Evolutionary conservation across 495 filamentous ascomycete species (phyloP).

Genomic region (Trichoderma asperelloides): DNA sequence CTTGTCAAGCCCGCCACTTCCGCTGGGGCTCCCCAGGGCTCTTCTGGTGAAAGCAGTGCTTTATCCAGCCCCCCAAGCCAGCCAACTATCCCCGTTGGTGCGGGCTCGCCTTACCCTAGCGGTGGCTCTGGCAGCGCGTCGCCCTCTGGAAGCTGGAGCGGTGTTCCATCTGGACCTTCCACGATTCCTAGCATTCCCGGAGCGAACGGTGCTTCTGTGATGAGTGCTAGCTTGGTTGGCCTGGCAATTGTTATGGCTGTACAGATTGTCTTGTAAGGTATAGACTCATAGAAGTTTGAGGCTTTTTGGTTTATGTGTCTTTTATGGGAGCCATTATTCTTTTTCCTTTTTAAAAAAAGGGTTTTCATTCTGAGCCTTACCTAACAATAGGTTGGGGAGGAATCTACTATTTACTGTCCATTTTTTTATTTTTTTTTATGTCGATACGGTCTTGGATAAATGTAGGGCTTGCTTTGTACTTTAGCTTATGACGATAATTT

Average conservation of each 20-base stretch:
- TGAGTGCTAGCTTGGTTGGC: slow-evolving; percentile 2
- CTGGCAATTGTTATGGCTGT: not conserved
- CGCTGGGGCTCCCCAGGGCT: not conserved
- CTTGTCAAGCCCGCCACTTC: not conserved
- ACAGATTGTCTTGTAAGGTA: not conserved
- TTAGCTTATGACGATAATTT: slow-evolving; percentile 8
- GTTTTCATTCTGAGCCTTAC: not conserved
- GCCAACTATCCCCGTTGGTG: not conserved
- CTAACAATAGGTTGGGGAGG: not conserved
- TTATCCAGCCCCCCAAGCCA: not conserved
- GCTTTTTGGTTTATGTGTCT: not conserved
- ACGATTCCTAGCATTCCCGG: not conserved
- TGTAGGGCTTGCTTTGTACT: not conserved
- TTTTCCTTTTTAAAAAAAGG: not conserved
- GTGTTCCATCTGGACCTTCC: not conserved
- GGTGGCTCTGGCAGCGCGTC: not conserved
- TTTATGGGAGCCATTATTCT: not conserved
- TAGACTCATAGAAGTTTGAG: not conserved
- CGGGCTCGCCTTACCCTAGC: not conserved
- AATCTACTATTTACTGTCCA: not conserved
- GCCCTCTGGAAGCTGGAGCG: slow-evolving; percentile 5
- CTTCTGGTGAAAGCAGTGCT: not conserved
- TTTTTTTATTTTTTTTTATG: not conserved
- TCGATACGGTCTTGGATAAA: slow-evolving; percentile 2
- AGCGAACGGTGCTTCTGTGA: not conserved